Percentiles rank a stretch among this genome's conserved stretches.
Conservation (phyloP, 306 rosid species). For the Inga leiocalycina region DNA sequence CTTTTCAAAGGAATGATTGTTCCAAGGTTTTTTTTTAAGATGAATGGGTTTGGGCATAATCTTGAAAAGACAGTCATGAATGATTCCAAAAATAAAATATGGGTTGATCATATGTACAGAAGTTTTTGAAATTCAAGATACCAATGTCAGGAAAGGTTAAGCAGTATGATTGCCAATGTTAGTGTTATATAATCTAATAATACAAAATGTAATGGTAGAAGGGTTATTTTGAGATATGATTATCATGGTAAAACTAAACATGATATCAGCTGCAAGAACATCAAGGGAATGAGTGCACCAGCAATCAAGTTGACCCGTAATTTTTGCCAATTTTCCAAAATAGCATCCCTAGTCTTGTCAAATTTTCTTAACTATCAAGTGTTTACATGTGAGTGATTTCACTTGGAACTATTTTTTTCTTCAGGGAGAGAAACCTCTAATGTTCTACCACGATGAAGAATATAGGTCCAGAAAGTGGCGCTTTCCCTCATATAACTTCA, state of each 20-base stretch:
- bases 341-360: not conserved
- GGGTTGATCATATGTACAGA: not conserved
- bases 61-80: not conserved
- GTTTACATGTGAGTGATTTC: conserved; percentile 24
- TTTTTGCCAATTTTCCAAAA: not conserved
- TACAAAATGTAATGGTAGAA: not conserved
- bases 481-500: conserved; percentile 73
- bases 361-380: not conserved
- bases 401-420: conserved; percentile 36
- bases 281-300: not conserved
- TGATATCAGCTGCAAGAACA: not conserved
- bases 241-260: not conserved
- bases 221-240: conserved; percentile 1
- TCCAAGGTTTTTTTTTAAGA: not conserved
- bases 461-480: conserved; percentile 78
- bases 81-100: not conserved
- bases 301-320: not conserved
- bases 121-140: conserved; percentile 16
- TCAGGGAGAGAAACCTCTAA: conserved; percentile 74
- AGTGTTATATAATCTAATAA: conserved; percentile 2
- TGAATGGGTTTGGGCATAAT: not conserved
- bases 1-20: conserved; percentile 11
- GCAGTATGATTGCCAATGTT: conserved; percentile 15
- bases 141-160: not conserved
- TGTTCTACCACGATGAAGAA: conserved; percentile 83